Evolutionary conservation across 2,329 filamentous ascomycete species (phyloP), one percentile per base, ranked within the genome.

Genomic region (Fusarium sarcochroum): DNA sequence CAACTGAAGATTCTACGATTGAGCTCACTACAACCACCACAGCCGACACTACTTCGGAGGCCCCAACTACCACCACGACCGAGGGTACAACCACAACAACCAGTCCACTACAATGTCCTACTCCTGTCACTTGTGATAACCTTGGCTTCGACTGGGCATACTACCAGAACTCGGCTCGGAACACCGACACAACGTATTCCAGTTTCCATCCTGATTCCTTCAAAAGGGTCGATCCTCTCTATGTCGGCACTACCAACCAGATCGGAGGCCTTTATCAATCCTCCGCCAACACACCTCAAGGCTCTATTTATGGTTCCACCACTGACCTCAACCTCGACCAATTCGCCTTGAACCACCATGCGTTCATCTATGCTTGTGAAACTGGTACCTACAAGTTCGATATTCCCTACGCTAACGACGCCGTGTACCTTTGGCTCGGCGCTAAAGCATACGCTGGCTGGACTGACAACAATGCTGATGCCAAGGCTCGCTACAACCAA

Each of bases 131-230:
- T 5, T 62, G 57, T 7, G 1, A 42, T 5, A 62, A 62, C 6
- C 21, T 62, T 2, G 58, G 58, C 1, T 47, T 62, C 9, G 57
- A 62, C 17, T 62, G 58, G 57, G 58, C 57, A 7, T 62, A 61
- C 25, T 61, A 27, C 11, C 37, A 1, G 5, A 62, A 62, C 23
- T 34, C 57, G 10, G 35, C 41, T 0, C 23, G 9, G 30, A 62
- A 62, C 18, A 62, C 41, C 3, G 57, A 62, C 18, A n/a, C 47
- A 17, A 62, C 58, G 1, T 62, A 62, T 25, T 62, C 58, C 27
- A 37, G 1, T 11, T 62, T 62, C 2, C 3, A 13, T 3, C 58
- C 57, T 11, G 1, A 41, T 1, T 46, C 58, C 2, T 62, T 62
- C 18, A 62, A 62, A n/a, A 9, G 3, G 6, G 2, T 0, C 3